Evolutionary conservation across 2,329 filamentous ascomycete species (phyloP).

Genomic region (Arthroderma sp.): DNA sequence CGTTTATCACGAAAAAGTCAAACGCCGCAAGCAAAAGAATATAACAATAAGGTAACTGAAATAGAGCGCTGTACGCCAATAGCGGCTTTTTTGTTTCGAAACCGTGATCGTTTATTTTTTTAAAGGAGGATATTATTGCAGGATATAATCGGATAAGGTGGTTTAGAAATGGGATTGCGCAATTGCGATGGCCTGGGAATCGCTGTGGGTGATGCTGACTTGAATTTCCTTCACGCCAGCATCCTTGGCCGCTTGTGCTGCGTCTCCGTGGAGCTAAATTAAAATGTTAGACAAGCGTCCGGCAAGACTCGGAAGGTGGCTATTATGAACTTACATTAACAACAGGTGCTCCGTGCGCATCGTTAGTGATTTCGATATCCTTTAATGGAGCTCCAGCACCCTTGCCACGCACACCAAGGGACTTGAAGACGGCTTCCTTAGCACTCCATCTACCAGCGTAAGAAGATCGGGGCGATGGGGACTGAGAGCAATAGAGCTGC

Average conservation of each 20-base stretch:
- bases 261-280: conserved; percentile 67
- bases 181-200: conserved; percentile 86
- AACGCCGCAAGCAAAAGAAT: too few relatives aligned
- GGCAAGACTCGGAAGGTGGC: conserved; percentile 6
- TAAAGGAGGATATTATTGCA: too few relatives aligned
- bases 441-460: conserved; percentile 95
- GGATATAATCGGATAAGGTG: background rate
- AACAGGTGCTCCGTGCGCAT: conserved; percentile 67
- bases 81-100: too few relatives aligned
- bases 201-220: conserved; percentile 92
- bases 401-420: conserved; percentile 70
- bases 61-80: too few relatives aligned
- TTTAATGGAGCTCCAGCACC: conserved; percentile 81
- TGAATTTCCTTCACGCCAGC: conserved; percentile 78
- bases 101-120: too few relatives aligned
- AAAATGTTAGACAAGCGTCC: background rate
- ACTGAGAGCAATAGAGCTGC: conserved; percentile 72
- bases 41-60: too few relatives aligned
- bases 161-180: conserved; percentile 43
- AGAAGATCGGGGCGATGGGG: conserved; percentile 68
- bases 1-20: too few relatives aligned
- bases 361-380: conserved; percentile 83
- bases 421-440: conserved; percentile 98
- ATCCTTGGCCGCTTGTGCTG: conserved; percentile 67
- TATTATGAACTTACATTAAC: conserved; percentile 58